phyloP scores from a whole-genome alignment of 805 yeast genomes.

The Candida peoriensis region DNA sequence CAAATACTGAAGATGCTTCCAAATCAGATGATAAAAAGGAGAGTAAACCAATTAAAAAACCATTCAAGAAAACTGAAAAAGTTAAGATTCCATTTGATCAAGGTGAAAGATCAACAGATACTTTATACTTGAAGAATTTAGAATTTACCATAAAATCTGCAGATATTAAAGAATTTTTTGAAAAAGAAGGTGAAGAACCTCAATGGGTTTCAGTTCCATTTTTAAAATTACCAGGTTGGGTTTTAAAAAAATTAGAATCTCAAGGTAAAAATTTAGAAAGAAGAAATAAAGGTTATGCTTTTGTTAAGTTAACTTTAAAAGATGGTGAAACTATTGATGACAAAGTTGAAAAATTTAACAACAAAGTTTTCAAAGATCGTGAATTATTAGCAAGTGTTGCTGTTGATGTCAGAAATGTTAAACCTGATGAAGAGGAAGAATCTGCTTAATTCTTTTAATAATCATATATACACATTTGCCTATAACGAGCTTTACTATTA shows the following conservation, averaged over 20 bases:
- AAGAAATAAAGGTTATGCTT: conserved; percentile 60
- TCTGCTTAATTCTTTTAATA: too few relatives aligned
- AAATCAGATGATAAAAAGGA: conserved; percentile 4
- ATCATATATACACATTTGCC: too few relatives aligned
- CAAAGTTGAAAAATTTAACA: conserved; percentile 67
- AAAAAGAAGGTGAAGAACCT: conserved; percentile 41
- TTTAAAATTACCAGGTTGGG: conserved; percentile 38
- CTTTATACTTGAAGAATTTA: conserved; percentile 56
- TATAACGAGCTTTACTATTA: neutral
- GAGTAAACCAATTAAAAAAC: conserved; percentile 8
- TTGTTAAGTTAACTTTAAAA: conserved; percentile 40
- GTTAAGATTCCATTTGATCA: conserved; percentile 31
- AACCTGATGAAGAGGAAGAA: conserved; percentile 27
- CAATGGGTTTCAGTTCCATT: conserved; percentile 57
- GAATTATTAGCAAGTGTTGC: conserved; percentile 68
- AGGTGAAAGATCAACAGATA: conserved; percentile 39
- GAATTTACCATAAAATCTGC: conserved; percentile 57
- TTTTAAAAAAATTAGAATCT: conserved; percentile 39
- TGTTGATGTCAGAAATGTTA: conserved; percentile 43
- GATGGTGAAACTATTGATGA: conserved; percentile 44
- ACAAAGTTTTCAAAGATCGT: conserved; percentile 61
- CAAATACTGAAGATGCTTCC: conserved; percentile 14
- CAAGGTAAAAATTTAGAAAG: conserved; percentile 40
- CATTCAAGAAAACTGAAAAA: conserved; percentile 14
- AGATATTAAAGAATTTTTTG: conserved; percentile 47